Conservation (phyloP, 352 stramenopile genomes). For the Stramenopiles sp. region DNA sequence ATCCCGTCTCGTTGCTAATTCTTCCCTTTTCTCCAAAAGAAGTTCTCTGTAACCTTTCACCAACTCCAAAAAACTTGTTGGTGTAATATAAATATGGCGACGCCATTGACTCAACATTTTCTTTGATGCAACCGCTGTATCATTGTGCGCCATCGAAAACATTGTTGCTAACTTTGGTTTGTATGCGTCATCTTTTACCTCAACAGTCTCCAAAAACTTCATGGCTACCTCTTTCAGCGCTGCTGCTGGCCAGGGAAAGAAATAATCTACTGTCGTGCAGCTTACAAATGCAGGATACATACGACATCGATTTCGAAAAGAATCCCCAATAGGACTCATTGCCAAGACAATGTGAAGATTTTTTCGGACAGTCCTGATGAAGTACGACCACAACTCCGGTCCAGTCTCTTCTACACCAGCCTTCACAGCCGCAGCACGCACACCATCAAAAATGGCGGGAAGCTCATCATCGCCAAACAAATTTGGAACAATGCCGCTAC, state of each 20-base stretch:
- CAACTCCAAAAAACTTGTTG: constrained; percentile 78
- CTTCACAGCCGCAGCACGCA: constrained; percentile 63
- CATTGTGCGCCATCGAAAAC: background rate
- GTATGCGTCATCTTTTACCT: background rate
- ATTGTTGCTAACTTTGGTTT: background rate
- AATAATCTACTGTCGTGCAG: constrained; percentile 65
- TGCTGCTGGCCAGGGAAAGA: constrained; percentile 56
- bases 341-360: constrained; percentile 74
- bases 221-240: constrained; percentile 51
- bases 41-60: constrained; percentile 85
- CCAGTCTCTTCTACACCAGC: constrained; percentile 68
- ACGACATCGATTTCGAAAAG: constrained; percentile 68
- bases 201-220: constrained; percentile 22
- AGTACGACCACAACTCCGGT: constrained; percentile 80
- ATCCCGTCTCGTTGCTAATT: constrained; percentile 67
- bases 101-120: constrained; percentile 18
- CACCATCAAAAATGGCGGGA: constrained; percentile 67
- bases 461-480: constrained; percentile 72
- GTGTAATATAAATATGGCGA: constrained; percentile 83
- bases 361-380: constrained; percentile 63
- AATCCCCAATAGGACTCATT: constrained; percentile 74
- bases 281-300: constrained; percentile 69
- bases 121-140: background rate
- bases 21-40: constrained; percentile 58
- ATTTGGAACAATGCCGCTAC: constrained; percentile 79